Evolutionary conservation across 2,329 filamentous ascomycete species (phyloP), one percentile per base, ranked within the genome.

Genomic region (Alternaria tenuissima): DNA sequence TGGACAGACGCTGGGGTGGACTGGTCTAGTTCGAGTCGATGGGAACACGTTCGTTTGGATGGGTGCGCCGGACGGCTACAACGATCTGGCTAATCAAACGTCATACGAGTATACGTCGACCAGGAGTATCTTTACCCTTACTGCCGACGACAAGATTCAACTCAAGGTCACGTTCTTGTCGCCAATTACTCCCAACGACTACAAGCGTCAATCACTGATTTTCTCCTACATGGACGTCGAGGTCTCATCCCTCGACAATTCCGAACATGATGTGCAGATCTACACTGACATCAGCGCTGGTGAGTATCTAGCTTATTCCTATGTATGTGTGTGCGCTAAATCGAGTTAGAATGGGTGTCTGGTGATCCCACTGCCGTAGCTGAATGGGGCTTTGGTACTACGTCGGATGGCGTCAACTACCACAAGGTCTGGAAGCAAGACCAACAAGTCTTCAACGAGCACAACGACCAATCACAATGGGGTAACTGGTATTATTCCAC

Each of bases 211-310:
- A 72, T 92, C 90, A 7, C 80, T 92, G 44, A 82, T 88, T 18
- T 91, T 90, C 63, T 90, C 90, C 1, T 93, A 93, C 77, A 79
- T 93, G 56, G 80, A 90, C 28, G 85, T 91, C 26, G 84, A 83
- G 9, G 87, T 91, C 7, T 77, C 77, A 36, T 90, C 90, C 1
- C 70, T 86, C 3, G 90, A 93, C 75, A 88, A 88, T 11, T 72
- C 73, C 3, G 67, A 81, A 1, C 91, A 93, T 73, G 79, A 86
- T 43, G 88, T 93, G 2, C 86, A 92, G 70, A 70, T 93, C 5
- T 93, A 94, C 72, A 83, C 89, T 24, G 91, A 93, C 71, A 88
- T 92, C 39, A 88, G 89, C 53, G 88, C 87, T 55, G 88, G 88
- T 89, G 74, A 74, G 84, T 75, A 38, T 16, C 4, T 6, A 11